A percentile compares a stretch with the other conserved stretches of the same genome.
phyloP scores from a whole-genome alignment of 2,329 filamentous ascomycete species.

The Talaromyces sp. region DNA sequence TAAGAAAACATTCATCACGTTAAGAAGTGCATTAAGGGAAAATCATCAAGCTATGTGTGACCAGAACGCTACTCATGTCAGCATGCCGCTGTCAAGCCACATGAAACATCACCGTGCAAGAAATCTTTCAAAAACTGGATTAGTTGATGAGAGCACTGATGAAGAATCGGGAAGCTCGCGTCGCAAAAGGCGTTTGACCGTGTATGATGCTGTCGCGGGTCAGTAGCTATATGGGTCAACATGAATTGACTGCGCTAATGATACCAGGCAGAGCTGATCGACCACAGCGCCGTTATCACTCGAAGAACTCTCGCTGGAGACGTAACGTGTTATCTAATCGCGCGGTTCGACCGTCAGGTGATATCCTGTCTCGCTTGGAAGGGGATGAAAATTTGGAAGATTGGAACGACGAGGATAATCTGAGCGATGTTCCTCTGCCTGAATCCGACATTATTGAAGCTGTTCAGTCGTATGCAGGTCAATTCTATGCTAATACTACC shows the following conservation, averaged over 20 bases:
- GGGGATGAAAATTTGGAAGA: constrained; percentile 51
- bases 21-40: not conserved
- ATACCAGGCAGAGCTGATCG: constrained; percentile 38
- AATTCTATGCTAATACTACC: constrained; percentile 48
- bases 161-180: constrained; percentile 8
- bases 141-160: not conserved
- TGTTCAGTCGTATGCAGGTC: constrained; percentile 55
- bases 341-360: constrained; percentile 52
- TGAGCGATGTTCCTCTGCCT: constrained; percentile 43
- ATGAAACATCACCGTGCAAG: constrained; percentile 21
- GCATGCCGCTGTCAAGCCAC: constrained; percentile 19
- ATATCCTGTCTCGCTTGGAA: constrained; percentile 56
- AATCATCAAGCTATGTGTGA: not conserved
- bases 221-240: constrained; percentile 12
- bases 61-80: not conserved
- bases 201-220: constrained; percentile 61
- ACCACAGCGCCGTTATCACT: not conserved
- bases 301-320: constrained; percentile 28
- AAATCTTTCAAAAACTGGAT: constrained; percentile 11
- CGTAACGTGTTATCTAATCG: constrained; percentile 34
- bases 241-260: constrained; percentile 18
- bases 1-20: constrained; percentile 16
- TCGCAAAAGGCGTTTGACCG: constrained; percentile 40
- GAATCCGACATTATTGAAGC: constrained; percentile 55
- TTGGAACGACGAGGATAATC: constrained; percentile 49